A percentile compares a stretch with the other conserved stretches of the same genome.
These are phyloP conservation scores for Hanseniaspora occidentalis DNA, from an alignment of 805 yeast species.

Conservation along the genomic window DNA sequence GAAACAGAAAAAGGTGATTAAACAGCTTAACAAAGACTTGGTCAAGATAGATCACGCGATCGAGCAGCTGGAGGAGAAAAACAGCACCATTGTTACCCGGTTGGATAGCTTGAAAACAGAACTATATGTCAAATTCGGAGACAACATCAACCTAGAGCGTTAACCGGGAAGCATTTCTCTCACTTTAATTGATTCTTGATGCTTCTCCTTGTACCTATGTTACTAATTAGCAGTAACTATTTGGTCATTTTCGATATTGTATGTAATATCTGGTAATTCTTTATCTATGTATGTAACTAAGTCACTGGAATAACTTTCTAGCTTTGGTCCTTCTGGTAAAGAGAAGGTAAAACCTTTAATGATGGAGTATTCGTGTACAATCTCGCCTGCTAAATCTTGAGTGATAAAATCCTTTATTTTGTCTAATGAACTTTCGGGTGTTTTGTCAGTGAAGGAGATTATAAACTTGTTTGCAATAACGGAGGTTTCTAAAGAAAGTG, in stretches of 20 bases:
- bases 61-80: constrained; percentile 30
- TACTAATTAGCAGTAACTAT: constrained; percentile 9
- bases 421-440: neutral
- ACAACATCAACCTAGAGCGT: constrained; percentile 73
- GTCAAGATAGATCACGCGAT: constrained; percentile 41
- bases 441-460: neutral
- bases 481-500: too few relatives aligned
- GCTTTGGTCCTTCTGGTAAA: constrained; percentile 17
- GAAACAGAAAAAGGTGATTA: constrained; percentile 53
- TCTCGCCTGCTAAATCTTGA: constrained; percentile 29
- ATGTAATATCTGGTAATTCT: neutral
- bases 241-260: constrained; percentile 14
- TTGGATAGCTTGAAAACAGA: constrained; percentile 52
- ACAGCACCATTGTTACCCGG: constrained; percentile 40
- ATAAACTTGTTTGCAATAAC: neutral
- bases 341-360: constrained; percentile 37
- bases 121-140: constrained; percentile 84
- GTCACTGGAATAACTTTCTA: neutral
- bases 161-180: too few relatives aligned
- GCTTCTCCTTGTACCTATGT: neutral
- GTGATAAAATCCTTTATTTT: neutral
- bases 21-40: constrained; percentile 51
- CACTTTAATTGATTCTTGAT: neutral
- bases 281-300: neutral
- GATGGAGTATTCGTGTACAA: constrained; percentile 36